Percentiles rank a stretch among this genome's conserved stretches.
These are phyloP conservation scores for Polyporus tsugae DNA, from an alignment of 1,284 basidiomycete species.

Conservation along the genomic window DNA sequence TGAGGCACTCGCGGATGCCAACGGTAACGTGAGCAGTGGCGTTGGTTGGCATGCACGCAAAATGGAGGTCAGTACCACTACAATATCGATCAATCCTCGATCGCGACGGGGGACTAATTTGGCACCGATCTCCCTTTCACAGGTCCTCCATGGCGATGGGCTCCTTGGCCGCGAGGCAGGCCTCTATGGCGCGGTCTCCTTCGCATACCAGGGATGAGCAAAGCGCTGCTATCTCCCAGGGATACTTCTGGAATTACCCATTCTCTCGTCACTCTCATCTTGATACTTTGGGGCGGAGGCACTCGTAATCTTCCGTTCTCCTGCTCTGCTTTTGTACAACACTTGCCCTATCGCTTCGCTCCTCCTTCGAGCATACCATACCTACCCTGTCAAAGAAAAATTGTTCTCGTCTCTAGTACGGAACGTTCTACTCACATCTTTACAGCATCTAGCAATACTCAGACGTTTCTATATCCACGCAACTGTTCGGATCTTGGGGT, in stretches of 20 bases:
- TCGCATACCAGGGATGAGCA: conserved; percentile 84
- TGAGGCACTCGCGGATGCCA: conserved; percentile 78
- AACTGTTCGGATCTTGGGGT: not conserved
- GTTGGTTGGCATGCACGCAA: conserved; percentile 97
- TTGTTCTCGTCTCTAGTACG: not conserved
- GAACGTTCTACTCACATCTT: not conserved
- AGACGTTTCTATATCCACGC: not conserved
- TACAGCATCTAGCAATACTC: not conserved
- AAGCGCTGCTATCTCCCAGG: not conserved
- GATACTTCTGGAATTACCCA: not conserved
- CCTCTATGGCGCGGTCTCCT: conserved; percentile 92
- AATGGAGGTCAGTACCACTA: conserved; percentile 82
- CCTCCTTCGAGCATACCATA: not conserved
- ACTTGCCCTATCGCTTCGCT: not conserved
- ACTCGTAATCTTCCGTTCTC: conserved; percentile 4
- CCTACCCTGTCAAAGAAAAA: not conserved
- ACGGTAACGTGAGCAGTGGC: conserved; percentile 89
- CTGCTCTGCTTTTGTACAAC: conserved; percentile 7
- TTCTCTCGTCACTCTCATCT: not conserved
- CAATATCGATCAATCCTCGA: conserved; percentile 1
- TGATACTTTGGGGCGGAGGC: not conserved
- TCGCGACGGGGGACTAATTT: conserved; percentile 26
- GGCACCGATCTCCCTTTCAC: conserved; percentile 13
- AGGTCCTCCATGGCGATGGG: conserved; percentile 87
- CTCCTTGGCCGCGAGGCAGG: conserved; percentile 94